phyloP scores from a whole-genome alignment of 495 filamentous ascomycete species.

The Aspergillus asperescens region DNA sequence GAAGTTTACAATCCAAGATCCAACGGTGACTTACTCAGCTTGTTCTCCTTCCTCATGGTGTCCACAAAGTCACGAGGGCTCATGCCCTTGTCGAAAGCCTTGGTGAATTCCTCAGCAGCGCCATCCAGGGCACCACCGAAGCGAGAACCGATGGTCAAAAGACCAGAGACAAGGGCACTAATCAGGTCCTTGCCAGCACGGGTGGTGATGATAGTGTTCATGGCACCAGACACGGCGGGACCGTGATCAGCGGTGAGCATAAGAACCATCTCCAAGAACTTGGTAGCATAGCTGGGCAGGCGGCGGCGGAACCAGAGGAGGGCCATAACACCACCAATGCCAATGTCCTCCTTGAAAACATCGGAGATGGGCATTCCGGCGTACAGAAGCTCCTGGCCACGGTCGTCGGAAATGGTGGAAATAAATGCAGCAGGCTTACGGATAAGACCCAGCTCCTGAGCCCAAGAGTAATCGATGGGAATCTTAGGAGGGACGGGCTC shows the following conservation, averaged over 20 bases:
- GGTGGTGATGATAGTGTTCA: constrained; percentile 99
- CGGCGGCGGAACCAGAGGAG: constrained; percentile 99
- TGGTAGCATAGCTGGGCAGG: constrained; percentile 90
- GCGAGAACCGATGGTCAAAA: constrained; percentile 94
- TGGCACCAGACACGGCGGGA: constrained; percentile 96
- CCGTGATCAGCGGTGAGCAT: constrained; percentile 99
- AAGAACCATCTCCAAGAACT: constrained; percentile 99
- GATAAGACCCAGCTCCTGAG: constrained; percentile 97
- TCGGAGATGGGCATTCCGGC: constrained; percentile 99
- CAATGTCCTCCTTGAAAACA: constrained; percentile 98
- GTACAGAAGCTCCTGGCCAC: constrained; percentile 98
- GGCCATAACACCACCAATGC: constrained; percentile 99
- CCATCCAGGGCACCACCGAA: constrained; percentile 98
- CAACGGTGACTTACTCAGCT: constrained; percentile 67
- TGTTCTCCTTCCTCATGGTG: constrained; percentile 98
- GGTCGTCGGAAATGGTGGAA: constrained; percentile 98
- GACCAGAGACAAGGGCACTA: constrained; percentile 88
- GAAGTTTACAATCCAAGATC: neutral
- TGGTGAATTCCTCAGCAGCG: constrained; percentile 96
- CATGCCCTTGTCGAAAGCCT: constrained; percentile 95
- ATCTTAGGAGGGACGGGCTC: constrained; percentile 98
- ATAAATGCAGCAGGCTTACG: constrained; percentile 99
- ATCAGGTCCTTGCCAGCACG: constrained; percentile 98
- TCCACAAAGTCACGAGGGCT: constrained; percentile 99
- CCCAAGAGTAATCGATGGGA: constrained; percentile 99